A percentile compares a stretch with the other conserved stretches of the same genome.
These are phyloP conservation scores for Hymenochaete sp. DNA, from an alignment of 1,284 basidiomycete species.

Conservation along the genomic window DNA sequence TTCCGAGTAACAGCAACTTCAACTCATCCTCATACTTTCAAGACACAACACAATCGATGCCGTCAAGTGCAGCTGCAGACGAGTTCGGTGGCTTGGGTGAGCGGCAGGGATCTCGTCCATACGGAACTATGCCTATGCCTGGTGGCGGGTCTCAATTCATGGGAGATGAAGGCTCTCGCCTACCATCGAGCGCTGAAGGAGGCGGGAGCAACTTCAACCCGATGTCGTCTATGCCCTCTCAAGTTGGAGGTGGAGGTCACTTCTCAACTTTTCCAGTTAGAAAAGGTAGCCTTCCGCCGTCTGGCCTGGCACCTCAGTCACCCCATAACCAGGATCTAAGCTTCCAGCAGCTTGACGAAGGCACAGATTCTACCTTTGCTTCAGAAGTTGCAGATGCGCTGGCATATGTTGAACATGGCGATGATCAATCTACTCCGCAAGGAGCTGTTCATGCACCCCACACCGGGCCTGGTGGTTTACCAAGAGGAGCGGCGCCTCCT, in stretches of 20 bases:
- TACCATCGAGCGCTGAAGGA: not conserved
- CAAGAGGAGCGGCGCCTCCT: constrained; percentile 16
- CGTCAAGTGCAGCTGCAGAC: not conserved
- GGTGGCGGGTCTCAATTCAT: constrained; percentile 12
- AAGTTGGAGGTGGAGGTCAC: constrained; percentile 4
- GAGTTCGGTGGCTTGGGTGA: constrained; percentile 19
- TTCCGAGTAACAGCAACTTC: not conserved
- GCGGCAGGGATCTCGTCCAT: constrained; percentile 9
- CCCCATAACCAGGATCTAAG: constrained; percentile 1
- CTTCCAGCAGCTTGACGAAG: constrained; percentile 8
- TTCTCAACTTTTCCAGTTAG: constrained; percentile 19
- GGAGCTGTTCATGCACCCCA: not conserved
- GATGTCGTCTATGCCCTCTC: constrained; percentile 2
- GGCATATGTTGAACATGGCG: constrained; percentile 3
- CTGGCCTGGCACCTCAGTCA: not conserved
- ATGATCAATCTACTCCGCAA: not conserved
- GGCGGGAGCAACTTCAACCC: not conserved
- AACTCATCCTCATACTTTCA: constrained; percentile 5
- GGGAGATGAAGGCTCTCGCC: constrained; percentile 16
- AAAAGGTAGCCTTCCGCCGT: constrained; percentile 8
- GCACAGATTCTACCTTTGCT: constrained; percentile 15
- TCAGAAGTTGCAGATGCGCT: constrained; percentile 19
- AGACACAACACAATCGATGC: not conserved
- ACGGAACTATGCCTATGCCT: constrained; percentile 14
- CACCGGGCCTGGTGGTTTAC: constrained; percentile 3